Evolutionary conservation across 2,329 filamentous ascomycete species (phyloP), one percentile per base, ranked within the genome.

Genomic region (Graphilbum sp.): DNA sequence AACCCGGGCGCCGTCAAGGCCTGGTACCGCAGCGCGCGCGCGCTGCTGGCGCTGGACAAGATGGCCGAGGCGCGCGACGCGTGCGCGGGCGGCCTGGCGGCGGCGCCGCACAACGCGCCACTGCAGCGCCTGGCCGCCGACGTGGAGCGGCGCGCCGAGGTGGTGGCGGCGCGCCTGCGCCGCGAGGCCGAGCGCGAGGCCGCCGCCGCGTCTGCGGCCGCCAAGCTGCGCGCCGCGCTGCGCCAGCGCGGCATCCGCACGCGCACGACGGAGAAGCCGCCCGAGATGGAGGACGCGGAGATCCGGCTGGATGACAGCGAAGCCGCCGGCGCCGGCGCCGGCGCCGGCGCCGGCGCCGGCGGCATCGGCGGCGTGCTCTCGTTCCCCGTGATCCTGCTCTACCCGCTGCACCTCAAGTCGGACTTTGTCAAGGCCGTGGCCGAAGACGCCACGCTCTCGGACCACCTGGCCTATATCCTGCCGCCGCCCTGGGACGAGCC

Each of bases 371-470:
- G 79, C 46, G 65, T 67, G 1, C 66, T 98, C 2, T 66, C 65
- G 3, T 83, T 95, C 50, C 90, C 90, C 0, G 68, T 79, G 0
- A 67, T 96, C 43, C 61, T 98, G 39, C 64, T 98, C 40, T 98
- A 98, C 55, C 88, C 90, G 5, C 63, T 79, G 45, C 68, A 84
- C 43, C 66, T 79, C 34, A 77, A 96, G 62, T 81, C 75, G 1
- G 90, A 98, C 56, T 90, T 98, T 50, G 71, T 98, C 58, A 94
- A 93, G 62, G 72, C 73, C 0, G 90, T 94, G 49, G 67, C 68
- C 37, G 90, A 96, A 64, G 73, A 68, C 42, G 76, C 90, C 48
- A 69, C 68, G 15, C 63, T 95, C 21, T 67, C 66, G 8, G 76
- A 88, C 46, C 87, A 95, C 56, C 63, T 98, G 36, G 65, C 67